Evolutionary conservation across 2,329 filamentous ascomycete genomes (phyloP).

Genomic region (Mariannaea elegans): DNA sequence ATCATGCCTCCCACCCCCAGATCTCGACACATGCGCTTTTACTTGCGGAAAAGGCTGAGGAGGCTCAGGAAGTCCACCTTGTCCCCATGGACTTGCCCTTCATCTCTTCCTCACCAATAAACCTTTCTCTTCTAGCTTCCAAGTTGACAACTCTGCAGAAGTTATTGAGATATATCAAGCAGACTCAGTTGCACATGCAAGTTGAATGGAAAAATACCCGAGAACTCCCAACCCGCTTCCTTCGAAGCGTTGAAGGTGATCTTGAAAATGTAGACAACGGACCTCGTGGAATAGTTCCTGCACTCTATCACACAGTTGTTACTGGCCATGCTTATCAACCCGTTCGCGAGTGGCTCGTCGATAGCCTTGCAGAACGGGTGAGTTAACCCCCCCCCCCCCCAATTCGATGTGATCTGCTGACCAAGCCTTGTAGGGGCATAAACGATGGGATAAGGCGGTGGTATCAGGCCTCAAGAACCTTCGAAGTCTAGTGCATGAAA

Average conservation of each 20-base stretch:
- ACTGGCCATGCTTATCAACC: constrained; percentile 81
- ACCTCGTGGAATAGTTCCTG: constrained; percentile 71
- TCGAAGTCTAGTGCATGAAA: constrained; percentile 82
- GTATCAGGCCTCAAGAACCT: constrained; percentile 80
- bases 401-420: constrained; percentile 22
- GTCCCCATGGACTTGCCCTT: constrained; percentile 86
- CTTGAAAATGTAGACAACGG: constrained; percentile 69
- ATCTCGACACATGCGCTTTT: constrained; percentile 81
- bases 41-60: constrained; percentile 51
- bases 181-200: constrained; percentile 80
- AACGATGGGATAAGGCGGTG: constrained; percentile 93
- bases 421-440: constrained; percentile 72
- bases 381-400: constrained; percentile 37
- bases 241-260: constrained; percentile 79
- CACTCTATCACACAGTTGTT: constrained; percentile 83
- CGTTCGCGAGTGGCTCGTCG: constrained; percentile 87
- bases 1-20: constrained; percentile 76
- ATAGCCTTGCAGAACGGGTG: constrained; percentile 82
- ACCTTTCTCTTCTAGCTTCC: constrained; percentile 83
- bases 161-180: constrained; percentile 82
- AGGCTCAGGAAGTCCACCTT: constrained; percentile 56
- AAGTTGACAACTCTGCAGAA: constrained; percentile 91
- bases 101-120: constrained; percentile 78
- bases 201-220: constrained; percentile 85
- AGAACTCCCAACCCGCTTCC: constrained; percentile 80